Base-by-base conservation (phyloP, 1,284 basidiomycete species). In the Anthracocystis walkeri region DNA sequence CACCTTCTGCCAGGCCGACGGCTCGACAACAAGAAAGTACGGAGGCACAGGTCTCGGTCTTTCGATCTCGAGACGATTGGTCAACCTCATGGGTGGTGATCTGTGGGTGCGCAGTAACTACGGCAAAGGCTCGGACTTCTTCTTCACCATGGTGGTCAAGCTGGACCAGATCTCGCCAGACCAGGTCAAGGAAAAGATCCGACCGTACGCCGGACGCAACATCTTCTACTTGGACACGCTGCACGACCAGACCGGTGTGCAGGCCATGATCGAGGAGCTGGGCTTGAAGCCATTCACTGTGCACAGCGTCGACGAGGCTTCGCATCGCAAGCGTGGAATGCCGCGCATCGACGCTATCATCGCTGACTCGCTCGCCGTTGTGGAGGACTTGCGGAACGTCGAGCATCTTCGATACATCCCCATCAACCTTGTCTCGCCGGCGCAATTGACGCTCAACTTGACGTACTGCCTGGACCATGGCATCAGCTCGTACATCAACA, bases 1-100 rank as follows among this genome's bases (percentile, higher is more conserved):
- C 85, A 99, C 97, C 5, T 99, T 99, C 87, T 95, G 94, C 81
- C 97, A 99, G 85, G 97, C 97, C 0, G 97, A 99, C 87, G 97
- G 87, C 8, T 87, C 87, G 18, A 87, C 87, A 12, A 87, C 87
- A 44, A 68, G 86, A 40, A 97, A 98, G 89, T 98, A 98, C 81
- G 96, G 96, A 75, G 96, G 96, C 50, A 99, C 97, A 0, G 97
- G 97, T 84, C 89, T 98, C 1, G 97, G 96, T n/a, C 88, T 99
- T 65, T 77, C 79, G 27, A 86, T 87, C 66, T 87, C 86, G 42
- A 84, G 98, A 82, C 92, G 96, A 0, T 90, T 99, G 21, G 96
- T 98, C 52, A 93, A 92, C 74, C 91, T 99, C 77, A 99, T 99
- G 97, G 91, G 93, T 80, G 97, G 97, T 64, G 94, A 97, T 82